Base-by-base conservation (phyloP, 441 rosid genomes). In the Erodium trifolium region DNA sequence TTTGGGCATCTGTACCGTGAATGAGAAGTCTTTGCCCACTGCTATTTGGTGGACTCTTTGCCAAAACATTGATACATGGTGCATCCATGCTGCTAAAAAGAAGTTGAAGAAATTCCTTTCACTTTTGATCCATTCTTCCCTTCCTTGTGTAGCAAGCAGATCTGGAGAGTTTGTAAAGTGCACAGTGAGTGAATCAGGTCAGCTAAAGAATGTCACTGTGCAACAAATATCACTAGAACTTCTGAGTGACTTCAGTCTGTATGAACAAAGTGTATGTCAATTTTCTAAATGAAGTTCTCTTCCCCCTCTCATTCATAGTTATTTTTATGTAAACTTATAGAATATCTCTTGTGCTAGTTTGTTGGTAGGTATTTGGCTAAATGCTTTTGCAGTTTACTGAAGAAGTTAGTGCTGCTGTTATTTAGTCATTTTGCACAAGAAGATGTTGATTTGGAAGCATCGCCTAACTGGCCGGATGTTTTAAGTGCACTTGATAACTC, bases 311-410 rank as follows among this genome's bases (percentile, higher is more conserved):
- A 62, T 29, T 62, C 37, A 29, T 62, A 35, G 27, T 62, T 27
- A 23, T 62, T 62, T 27, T 12, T 62, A 16, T 7, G 13, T 47
- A 2, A 59, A 6, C 43, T 51, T 51, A 7, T 67, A 31, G 34
- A 31, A 19, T 62, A 49, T 71, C 64, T 76, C 72, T 73, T 80
- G 73, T 71, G 67, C 82, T 84, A 94, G 99, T 85, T 92, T 86
- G 93, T 92, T 73, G 73, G 86, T 90, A 90, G 98, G 86, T 82
- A 84, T 80, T 78, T 94, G 80, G 87, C 92, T 63, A 80, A 87
- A 29, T 83, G 82, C 70, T 81, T 85, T 75, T 87, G 88, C 69
- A 78, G 67, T 67, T 64, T 85, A 65, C 72, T 94, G 76, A 83
- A 85, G 83, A 81, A 78, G 59, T 82, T 80, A 70, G 79, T 77